Conservation (phyloP, 1,284 basidiomycete species). For the Pseudozyma sp. region DNA sequence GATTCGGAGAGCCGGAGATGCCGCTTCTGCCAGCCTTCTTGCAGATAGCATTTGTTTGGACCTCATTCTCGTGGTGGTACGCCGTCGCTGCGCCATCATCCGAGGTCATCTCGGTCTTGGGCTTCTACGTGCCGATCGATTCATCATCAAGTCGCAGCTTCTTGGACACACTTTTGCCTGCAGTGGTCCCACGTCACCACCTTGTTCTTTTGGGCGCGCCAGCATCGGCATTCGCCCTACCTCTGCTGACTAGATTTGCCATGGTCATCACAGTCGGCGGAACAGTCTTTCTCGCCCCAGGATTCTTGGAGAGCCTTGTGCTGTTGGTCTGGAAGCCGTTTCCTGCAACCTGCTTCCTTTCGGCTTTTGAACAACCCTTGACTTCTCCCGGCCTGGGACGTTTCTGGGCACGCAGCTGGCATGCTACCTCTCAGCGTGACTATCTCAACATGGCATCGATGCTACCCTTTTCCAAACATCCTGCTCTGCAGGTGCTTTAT, state of each 20-base stretch:
- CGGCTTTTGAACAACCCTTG: conserved; percentile 30
- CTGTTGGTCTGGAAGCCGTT: conserved; percentile 19
- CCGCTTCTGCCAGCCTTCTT: conserved; percentile 7
- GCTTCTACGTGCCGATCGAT: conserved; percentile 28
- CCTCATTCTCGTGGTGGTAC: conserved; percentile 27
- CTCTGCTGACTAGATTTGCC: conserved; percentile 12
- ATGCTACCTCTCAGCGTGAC: conserved; percentile 34
- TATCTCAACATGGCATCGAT: conserved; percentile 29
- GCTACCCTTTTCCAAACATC: conserved; percentile 15
- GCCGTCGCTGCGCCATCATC: conserved; percentile 22
- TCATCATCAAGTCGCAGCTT: conserved; percentile 1
- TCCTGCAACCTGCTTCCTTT: conserved; percentile 21
- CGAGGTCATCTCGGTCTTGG: conserved; percentile 18
- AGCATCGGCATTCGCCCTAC: conserved; percentile 20
- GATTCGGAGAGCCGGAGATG: conserved; percentile 44
- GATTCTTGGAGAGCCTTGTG: conserved; percentile 15
- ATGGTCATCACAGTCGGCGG: conserved; percentile 14
- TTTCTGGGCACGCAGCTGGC: conserved; percentile 48
- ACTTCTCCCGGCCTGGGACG: conserved; percentile 24
- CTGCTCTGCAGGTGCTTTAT: conserved; percentile 25
- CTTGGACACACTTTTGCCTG: conserved; percentile 12
- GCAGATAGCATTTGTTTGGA: conserved; percentile 15
- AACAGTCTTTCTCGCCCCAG: conserved; percentile 18
- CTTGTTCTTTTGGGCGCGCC: conserved; percentile 12
- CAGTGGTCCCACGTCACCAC: conserved; percentile 6